Percentiles rank a stretch among this genome's conserved stretches.
Conservation (phyloP, 768 basidiomycete genomes). For the Xerocomus spinulosus region DNA sequence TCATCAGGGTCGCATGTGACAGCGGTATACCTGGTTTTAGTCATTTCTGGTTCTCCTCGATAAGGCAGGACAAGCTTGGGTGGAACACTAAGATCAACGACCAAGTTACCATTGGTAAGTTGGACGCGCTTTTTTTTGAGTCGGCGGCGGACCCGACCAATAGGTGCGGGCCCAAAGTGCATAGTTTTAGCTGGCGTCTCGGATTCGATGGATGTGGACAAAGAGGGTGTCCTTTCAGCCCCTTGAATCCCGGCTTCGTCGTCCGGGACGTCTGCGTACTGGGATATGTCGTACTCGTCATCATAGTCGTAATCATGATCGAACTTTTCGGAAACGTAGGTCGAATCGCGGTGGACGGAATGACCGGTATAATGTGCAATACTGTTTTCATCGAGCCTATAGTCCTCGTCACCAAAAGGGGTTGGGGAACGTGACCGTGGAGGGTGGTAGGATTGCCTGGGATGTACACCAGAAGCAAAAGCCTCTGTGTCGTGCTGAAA, state of each 20-base stretch:
- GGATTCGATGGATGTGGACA: slow-evolving; percentile 34
- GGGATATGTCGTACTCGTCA: slow-evolving; percentile 31
- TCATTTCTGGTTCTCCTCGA: slow-evolving; percentile 67
- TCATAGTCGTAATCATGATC: slow-evolving; percentile 8
- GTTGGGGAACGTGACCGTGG: slow-evolving; percentile 75
- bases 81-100: slow-evolving; percentile 80
- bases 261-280: slow-evolving; percentile 24
- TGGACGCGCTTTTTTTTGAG: slow-evolving; percentile 79
- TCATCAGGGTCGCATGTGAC: slow-evolving; percentile 94
- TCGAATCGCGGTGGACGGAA: slow-evolving; percentile 16
- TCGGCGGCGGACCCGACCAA: slow-evolving; percentile 70
- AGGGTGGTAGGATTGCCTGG: slow-evolving; percentile 43
- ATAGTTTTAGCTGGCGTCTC: slow-evolving; percentile 60
- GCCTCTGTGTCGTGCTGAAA: slow-evolving; percentile 64
- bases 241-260: slow-evolving; percentile 18
- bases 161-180: slow-evolving; percentile 86
- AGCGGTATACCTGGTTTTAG: slow-evolving; percentile 74
- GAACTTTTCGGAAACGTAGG: slow-evolving; percentile 24
- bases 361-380: slow-evolving; percentile 53
- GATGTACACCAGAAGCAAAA: slow-evolving; percentile 58
- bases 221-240: slow-evolving; percentile 22
- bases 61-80: slow-evolving; percentile 76
- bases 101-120: slow-evolving; percentile 83
- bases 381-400: slow-evolving; percentile 52
- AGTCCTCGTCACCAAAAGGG: slow-evolving; percentile 69